A percentile compares a stretch with the other conserved stretches of the same genome.
Conservation (phyloP, 345 rosid species). For the Aquilaria yunnanensis region DNA sequence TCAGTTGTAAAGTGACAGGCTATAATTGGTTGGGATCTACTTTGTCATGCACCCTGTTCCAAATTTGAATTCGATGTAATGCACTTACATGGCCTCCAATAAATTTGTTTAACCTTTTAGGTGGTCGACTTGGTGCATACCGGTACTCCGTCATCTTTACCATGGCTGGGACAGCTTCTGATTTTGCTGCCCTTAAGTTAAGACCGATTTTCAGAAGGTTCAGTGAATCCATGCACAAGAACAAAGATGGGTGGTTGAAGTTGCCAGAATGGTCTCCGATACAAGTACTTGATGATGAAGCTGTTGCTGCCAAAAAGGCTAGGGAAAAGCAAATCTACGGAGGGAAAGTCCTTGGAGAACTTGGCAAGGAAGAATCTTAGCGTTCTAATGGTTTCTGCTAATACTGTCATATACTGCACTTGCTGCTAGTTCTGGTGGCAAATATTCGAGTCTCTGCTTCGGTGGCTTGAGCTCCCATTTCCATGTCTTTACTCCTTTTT, state of each 20-base stretch:
- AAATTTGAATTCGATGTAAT: not conserved
- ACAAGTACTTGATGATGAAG: conserved; percentile 76
- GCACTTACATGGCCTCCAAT: not conserved
- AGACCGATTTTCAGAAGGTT: conserved; percentile 31
- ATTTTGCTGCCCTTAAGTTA: conserved; percentile 46
- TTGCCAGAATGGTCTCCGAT: conserved; percentile 89
- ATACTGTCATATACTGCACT: not conserved
- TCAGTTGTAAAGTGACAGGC: too few species aligned
- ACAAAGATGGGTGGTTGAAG: conserved; percentile 32
- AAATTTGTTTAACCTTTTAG: conserved; percentile 28
- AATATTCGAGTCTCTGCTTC: not conserved
- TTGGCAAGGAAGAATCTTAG: conserved; percentile 57
- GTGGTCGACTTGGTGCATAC: conserved; percentile 70
- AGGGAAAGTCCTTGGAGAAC: conserved; percentile 37
- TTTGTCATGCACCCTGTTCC: not conserved
- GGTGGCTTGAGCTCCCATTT: conserved; percentile 1
- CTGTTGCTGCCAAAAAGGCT: conserved; percentile 66
- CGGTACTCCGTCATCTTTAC: conserved; percentile 72
- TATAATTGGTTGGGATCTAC: too few species aligned
- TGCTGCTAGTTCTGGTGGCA: not conserved
- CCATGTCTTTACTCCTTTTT: not conserved
- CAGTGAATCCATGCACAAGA: conserved; percentile 21
- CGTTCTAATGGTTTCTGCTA: not conserved
- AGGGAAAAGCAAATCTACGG: conserved; percentile 43
- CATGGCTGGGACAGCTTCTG: conserved; percentile 48